Evolutionary conservation across 495 filamentous ascomycete species (phyloP).

Genomic region (Thozetella sp.): DNA sequence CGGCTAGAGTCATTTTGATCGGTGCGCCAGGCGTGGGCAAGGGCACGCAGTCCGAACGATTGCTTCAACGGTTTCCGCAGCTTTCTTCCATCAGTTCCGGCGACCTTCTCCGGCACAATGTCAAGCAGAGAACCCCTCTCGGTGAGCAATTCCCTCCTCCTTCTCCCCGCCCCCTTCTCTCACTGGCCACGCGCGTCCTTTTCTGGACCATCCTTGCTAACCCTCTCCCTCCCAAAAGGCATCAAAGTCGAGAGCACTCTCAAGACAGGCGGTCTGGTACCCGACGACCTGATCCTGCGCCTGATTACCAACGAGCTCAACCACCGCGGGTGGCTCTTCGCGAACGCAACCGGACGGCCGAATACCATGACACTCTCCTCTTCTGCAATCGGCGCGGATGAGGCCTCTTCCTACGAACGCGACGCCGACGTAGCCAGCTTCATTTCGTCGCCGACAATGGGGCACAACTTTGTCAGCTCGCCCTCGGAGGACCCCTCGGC

Average conservation of each 20-base stretch:
- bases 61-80: constrained; percentile 84
- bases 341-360: constrained; percentile 24
- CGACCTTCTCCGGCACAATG: constrained; percentile 90
- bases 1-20: constrained; percentile 91
- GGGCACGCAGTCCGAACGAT: constrained; percentile 89
- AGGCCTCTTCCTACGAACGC: constrained; percentile 22
- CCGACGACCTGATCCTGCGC: constrained; percentile 87
- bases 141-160: constrained; percentile 52
- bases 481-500: constrained; percentile 71
- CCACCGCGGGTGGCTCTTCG: constrained; percentile 77
- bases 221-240: constrained; percentile 37
- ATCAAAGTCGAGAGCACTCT: constrained; percentile 88
- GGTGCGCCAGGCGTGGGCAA: constrained; percentile 94
- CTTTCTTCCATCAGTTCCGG: constrained; percentile 92
- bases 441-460: constrained; percentile 34
- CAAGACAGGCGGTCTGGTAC: constrained; percentile 79
- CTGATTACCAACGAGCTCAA: constrained; percentile 88
- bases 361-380: constrained; percentile 45
- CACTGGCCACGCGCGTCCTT: neutral
- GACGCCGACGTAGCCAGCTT: constrained; percentile 34
- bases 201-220: constrained; percentile 3
- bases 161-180: neutral
- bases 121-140: constrained; percentile 79
- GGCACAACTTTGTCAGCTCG: constrained; percentile 29
- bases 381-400: constrained; percentile 21